phyloP scores from a whole-genome alignment of 306 rosid species.

The Benincasa hispida region DNA sequence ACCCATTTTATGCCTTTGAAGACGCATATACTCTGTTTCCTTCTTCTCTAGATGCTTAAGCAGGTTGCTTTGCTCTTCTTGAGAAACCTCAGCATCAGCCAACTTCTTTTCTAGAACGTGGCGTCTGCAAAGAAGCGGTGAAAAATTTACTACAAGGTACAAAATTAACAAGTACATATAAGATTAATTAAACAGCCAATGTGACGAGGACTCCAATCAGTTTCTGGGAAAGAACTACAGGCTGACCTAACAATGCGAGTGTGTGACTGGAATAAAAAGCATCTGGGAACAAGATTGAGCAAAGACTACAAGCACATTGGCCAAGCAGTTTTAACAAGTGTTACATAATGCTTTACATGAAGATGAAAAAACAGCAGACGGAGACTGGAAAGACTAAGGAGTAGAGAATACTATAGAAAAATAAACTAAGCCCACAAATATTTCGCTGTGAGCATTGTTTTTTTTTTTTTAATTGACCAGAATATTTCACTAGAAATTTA shows the following conservation, averaged over 20 bases:
- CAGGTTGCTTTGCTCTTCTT: constrained; percentile 96
- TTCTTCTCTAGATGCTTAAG: constrained; percentile 87
- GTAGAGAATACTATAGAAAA: not conserved
- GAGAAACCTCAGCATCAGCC: constrained; percentile 96
- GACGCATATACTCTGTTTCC: constrained; percentile 98
- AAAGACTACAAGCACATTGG: not conserved
- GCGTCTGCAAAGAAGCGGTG: constrained; percentile 41
- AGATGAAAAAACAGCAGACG: not conserved
- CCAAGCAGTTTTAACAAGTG: not conserved
- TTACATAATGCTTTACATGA: not conserved
- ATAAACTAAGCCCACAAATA: not conserved
- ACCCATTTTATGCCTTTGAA: constrained; percentile 99
- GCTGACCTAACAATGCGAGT: not conserved
- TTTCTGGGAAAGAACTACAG: not conserved
- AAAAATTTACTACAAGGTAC: constrained; percentile 2
- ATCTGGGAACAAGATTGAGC: not conserved
- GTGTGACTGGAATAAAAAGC: not conserved
- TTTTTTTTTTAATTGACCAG: not conserved
- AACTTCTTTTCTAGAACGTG: constrained; percentile 80
- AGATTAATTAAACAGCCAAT: not conserved
- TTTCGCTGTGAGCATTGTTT: not conserved
- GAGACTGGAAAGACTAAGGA: not conserved
- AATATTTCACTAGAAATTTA: not conserved
- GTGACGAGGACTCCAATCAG: not conserved
- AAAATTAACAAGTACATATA: not conserved